phyloP scores from a whole-genome alignment of 192 early-diverging fungal species.

The Mortierella hygrophila region DNA sequence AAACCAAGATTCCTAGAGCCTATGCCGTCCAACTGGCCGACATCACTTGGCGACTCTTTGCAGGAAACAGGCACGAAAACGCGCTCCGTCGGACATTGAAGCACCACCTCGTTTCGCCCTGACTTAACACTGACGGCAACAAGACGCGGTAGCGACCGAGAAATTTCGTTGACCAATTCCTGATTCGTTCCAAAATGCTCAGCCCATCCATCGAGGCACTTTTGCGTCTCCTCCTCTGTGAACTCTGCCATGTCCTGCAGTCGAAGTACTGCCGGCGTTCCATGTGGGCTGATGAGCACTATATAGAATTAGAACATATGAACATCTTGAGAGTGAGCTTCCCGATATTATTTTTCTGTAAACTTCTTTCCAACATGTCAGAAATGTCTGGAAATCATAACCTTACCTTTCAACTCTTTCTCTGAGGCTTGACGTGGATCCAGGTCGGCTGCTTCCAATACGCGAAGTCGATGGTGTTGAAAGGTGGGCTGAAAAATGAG shows the following conservation, averaged over 20 bases:
- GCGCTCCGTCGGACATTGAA: slow-evolving; percentile 45
- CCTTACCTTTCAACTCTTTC: slow-evolving; percentile 28
- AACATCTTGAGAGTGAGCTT: not conserved
- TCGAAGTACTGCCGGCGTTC: slow-evolving; percentile 34
- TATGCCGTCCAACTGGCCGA: slow-evolving; percentile 47
- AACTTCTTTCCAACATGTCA: not conserved
- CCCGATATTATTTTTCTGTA: not conserved
- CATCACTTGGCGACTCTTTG: slow-evolving; percentile 50
- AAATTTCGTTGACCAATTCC: not conserved
- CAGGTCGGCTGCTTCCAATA: slow-evolving; percentile 24
- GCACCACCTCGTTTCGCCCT: slow-evolving; percentile 27
- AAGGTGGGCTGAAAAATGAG: slow-evolving; percentile 49
- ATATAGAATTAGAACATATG: not conserved
- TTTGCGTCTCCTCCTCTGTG: slow-evolving; percentile 35
- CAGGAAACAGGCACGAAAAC: slow-evolving; percentile 47
- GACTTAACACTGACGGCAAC: slow-evolving; percentile 30
- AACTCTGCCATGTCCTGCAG: slow-evolving; percentile 19
- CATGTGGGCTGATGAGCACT: slow-evolving; percentile 52
- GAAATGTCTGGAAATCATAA: not conserved
- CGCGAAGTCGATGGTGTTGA: slow-evolving; percentile 50
- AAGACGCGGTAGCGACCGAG: slow-evolving; percentile 30
- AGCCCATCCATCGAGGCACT: slow-evolving; percentile 36
- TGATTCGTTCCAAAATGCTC: slow-evolving; percentile 36
- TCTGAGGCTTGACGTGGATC: slow-evolving; percentile 10
- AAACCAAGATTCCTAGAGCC: slow-evolving; percentile 51